Base-by-base conservation (phyloP, 345 rosid genomes). In the Eucalyptus marginata region DNA sequence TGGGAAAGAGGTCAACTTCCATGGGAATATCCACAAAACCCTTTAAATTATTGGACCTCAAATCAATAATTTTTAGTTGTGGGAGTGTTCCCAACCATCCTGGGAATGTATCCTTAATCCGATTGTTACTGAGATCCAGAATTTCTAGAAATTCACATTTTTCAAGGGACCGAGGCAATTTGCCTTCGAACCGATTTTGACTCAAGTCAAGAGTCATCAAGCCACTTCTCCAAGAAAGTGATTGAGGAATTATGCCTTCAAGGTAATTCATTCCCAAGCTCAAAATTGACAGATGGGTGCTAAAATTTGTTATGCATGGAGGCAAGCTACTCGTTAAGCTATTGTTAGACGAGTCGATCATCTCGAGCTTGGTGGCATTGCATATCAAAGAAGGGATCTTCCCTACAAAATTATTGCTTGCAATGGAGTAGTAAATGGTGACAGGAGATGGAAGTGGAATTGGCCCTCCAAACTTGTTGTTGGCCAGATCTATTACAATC, bases 381-480 rank as follows among this genome's bases (percentile, higher is more conserved):
- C 46, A 20, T 54, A 56, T 92, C 91, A 13, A 40, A 20, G 5
- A 84, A 90, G n/a, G 92, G 89, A 50, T 88, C 49, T 47, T 40
- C 5, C 40, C 40, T 40, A 40, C 5, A 4, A 40, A 4, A 40
- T 4, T 40, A 40, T 40, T 40, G 1, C 40, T 40, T 40, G 40
- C 40, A 40, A 40, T 40, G 5, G 40, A 40, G 5, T 40, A 40
- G 5, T 40, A 40, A 40, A 40, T 4, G 40, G 40, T 40, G 5
- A 40, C 40, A 40, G 40, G 40, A 40, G 40, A 40, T 40, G 40
- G 40, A 40, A 40, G 40, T 40, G 40, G 40, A 47, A 47, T 47
- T 47, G 49, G 49, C 40, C 40, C 40, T 58, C 2, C 40, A 40
- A 40, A 40, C 40, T 40, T 40, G 40, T 40, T 40, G 40, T 40